Evolutionary conservation across 192 early-diverging fungal genomes (phyloP).

Genomic region (Jimgerdemannia lactiflua): DNA sequence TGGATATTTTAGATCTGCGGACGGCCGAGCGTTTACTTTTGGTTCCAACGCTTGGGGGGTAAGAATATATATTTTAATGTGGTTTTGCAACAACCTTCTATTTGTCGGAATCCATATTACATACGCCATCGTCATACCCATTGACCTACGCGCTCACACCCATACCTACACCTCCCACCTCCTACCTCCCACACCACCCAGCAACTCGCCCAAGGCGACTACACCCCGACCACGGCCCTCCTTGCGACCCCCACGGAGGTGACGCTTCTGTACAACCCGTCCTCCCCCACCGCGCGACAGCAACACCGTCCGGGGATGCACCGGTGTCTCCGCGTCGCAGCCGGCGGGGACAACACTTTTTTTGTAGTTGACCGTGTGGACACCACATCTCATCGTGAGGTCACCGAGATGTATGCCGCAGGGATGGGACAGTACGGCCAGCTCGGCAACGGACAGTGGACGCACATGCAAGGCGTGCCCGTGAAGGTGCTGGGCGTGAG

Average conservation of each 20-base stretch:
- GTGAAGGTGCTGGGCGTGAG: constrained; percentile 6
- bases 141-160: too few relatives aligned
- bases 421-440: constrained; percentile 50
- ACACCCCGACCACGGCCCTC: constrained; percentile 25
- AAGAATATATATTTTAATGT: not conserved
- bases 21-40: constrained; percentile 18
- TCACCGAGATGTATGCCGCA: constrained; percentile 23
- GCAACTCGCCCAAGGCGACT: constrained; percentile 37
- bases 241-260: constrained; percentile 19
- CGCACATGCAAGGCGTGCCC: constrained; percentile 8
- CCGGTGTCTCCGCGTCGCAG: constrained; percentile 31
- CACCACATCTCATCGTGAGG: not conserved
- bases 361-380: constrained; percentile 34
- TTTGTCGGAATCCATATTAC: too few relatives aligned
- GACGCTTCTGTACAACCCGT: constrained; percentile 22
- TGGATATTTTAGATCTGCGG: not conserved
- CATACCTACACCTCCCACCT: too few relatives aligned
- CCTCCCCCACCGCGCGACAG: constrained; percentile 10
- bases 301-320: constrained; percentile 5
- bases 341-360: constrained; percentile 36
- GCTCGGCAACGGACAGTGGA: constrained; percentile 37
- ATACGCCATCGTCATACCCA: too few relatives aligned
- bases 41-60: constrained; percentile 15
- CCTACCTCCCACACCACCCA: not conserved
- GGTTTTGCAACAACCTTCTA: too few relatives aligned